Evolutionary conservation across 176 grass and related monocot genomes (phyloP), one percentile per base, ranked within the genome.

Genomic region (Olyra latifolia): DNA sequence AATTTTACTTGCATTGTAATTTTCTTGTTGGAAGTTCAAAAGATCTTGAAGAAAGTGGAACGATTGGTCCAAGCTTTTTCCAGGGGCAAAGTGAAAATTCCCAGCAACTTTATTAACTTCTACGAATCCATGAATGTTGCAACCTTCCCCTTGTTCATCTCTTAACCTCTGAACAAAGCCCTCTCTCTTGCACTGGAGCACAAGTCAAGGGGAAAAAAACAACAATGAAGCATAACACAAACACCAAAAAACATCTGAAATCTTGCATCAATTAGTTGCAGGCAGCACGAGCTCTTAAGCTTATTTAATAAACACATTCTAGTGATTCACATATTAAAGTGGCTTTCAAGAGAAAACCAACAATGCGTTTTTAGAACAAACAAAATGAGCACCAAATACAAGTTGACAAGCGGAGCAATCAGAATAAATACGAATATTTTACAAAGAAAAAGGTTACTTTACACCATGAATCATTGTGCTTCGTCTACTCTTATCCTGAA

Each of bases 81-180:
- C 96, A 85, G 96, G 93, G 76, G 96, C 93, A 56, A 99, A 99
- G 87, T 99, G 96, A 81, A 99, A 99, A 88, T 99, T 99, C 56
- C 96, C 96, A 54, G 96, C 96, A 66, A 99, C 96, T 95, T 91
- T 99, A 87, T 90, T 99, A 54, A 99, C 96, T 89, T 99, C 87
- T 89, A 95, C 79, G 75, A 93, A 91, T 82, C 96, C 96, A 86
- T 99, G 86, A 67, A 99, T 93, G 72, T 84, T 99, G 79, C 96
- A 99, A 32, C 96, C 96, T 95, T 99, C 96, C 38, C 96, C 96
- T 72, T 93, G 65, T 87, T 99, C 96, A 61, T 95, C 96, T 85
- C 88, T 99, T 70, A 95, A 80, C 87, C 81, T 99, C 80, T 91
- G 90, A 56, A 95, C 87, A 20, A 91, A 99, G 64, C 96, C 96